Evolutionary conservation across 805 yeast species (phyloP).

Genomic region (Nakazawaea pomicola): DNA sequence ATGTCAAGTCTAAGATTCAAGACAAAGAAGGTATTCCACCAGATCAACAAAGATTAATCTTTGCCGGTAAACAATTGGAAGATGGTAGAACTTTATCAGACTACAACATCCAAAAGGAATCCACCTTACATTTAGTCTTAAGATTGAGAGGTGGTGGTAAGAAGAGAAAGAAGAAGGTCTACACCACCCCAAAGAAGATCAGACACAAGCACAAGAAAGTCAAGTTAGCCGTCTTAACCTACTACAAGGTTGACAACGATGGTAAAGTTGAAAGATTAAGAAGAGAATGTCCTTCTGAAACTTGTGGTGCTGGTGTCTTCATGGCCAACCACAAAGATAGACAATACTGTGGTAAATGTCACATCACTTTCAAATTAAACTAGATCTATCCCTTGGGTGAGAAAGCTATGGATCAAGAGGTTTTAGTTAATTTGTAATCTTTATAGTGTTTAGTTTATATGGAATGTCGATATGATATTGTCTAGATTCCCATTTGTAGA

Average conservation of each 20-base stretch:
- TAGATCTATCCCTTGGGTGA: background rate
- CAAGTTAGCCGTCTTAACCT: constrained; percentile 98
- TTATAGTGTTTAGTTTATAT: background rate
- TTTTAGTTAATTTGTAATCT: background rate
- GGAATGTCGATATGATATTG: no score
- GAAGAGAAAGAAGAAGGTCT: constrained; percentile 99
- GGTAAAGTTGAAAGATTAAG: constrained; percentile 98
- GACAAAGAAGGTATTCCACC: constrained; percentile 99
- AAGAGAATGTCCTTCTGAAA: constrained; percentile 91
- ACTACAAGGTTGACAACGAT: constrained; percentile 98
- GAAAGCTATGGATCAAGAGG: background rate
- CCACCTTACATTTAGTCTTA: constrained; percentile 91
- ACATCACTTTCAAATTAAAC: constrained; percentile 74
- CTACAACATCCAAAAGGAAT: constrained; percentile 99
- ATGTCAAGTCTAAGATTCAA: constrained; percentile 97
- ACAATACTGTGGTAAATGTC: constrained; percentile 99
- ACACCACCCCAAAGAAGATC: constrained; percentile 99
- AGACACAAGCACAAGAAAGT: constrained; percentile 99
- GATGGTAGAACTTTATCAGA: constrained; percentile 98
- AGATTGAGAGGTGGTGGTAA: constrained; percentile 99
- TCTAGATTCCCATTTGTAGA: no score
- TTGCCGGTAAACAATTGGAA: constrained; percentile 99
- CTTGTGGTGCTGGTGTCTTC: constrained; percentile 99
- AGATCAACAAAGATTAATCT: constrained; percentile 98
- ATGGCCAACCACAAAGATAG: constrained; percentile 99